These are phyloP conservation scores for Raffaelea arxii DNA, from an alignment of 2,329 filamentous ascomycete genomes.

Conservation along the genomic window DNA sequence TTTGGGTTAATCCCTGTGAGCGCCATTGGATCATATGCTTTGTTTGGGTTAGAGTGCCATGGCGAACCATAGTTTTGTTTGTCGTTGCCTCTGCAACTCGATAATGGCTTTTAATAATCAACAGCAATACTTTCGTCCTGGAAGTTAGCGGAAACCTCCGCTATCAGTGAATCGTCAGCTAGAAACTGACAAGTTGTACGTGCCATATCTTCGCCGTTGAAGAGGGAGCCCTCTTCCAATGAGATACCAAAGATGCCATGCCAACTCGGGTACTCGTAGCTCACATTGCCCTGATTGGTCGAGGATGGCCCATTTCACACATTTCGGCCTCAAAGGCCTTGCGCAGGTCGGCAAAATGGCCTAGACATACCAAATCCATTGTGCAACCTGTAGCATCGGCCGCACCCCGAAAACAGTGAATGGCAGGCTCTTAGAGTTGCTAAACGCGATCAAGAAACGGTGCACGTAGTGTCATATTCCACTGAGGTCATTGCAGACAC, in stretches of 20 bases:
- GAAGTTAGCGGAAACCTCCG: too few species aligned
- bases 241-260: slow-evolving; percentile 19
- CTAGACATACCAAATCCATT: too few species aligned
- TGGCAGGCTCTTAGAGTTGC: slow-evolving; percentile 18
- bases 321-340: slow-evolving; percentile 24
- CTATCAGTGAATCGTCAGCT: slow-evolving; percentile 5
- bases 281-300: slow-evolving; percentile 48
- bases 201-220: slow-evolving; percentile 7
- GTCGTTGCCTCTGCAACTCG: too few species aligned
- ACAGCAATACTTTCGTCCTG: too few species aligned
- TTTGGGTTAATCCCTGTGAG: too few species aligned
- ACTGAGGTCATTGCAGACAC: slow-evolving; percentile 27
- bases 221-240: slow-evolving; percentile 2
- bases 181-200: slow-evolving; percentile 4
- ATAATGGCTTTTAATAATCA: too few species aligned
- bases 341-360: slow-evolving; percentile 16
- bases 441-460: slow-evolving; percentile 24
- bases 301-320: slow-evolving; percentile 26
- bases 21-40: too few species aligned
- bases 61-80: too few species aligned
- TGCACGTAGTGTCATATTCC: slow-evolving; percentile 32
- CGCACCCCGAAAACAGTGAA: slow-evolving; percentile 22
- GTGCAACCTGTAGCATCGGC: slow-evolving; percentile 25
- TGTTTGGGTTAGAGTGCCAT: too few species aligned
- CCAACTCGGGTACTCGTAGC: slow-evolving; percentile 36